phyloP scores from a whole-genome alignment of 805 yeast species.

The Debaryomyces tyrocola region DNA sequence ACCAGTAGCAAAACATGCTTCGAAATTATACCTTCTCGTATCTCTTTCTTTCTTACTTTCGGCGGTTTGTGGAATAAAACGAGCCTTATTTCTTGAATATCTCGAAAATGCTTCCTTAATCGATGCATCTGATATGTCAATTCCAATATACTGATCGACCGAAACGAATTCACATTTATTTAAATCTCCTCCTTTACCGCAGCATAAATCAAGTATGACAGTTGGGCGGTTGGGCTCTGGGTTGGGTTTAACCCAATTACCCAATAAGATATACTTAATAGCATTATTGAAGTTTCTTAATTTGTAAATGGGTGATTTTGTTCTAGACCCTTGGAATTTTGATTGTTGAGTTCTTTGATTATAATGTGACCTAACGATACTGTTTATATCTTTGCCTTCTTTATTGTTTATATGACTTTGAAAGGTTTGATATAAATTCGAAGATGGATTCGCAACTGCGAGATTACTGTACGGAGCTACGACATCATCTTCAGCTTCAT shows the following conservation, averaged over 20 bases:
- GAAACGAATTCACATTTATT: slow-evolving; percentile 80
- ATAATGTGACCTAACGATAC: slow-evolving; percentile 78
- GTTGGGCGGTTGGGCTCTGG: slow-evolving; percentile 18
- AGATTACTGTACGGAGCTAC: slow-evolving; percentile 21
- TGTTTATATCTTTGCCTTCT: slow-evolving; percentile 50
- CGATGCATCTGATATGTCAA: slow-evolving; percentile 89
- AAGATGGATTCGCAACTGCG: slow-evolving; percentile 23
- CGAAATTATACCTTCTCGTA: slow-evolving; percentile 57
- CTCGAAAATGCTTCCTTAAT: slow-evolving; percentile 81
- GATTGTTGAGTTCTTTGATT: slow-evolving; percentile 78
- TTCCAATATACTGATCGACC: slow-evolving; percentile 78
- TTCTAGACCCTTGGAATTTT: slow-evolving; percentile 57
- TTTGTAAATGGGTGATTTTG: slow-evolving; percentile 79
- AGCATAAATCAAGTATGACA: slow-evolving; percentile 80
- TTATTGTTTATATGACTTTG: slow-evolving; percentile 36
- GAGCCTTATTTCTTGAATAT: slow-evolving; percentile 52
- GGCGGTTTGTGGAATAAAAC: slow-evolving; percentile 31
- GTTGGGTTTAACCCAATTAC: slow-evolving; percentile 53
- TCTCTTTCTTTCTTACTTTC: slow-evolving; percentile 23
- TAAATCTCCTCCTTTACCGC: slow-evolving; percentile 98
- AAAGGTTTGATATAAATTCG: slow-evolving; percentile 33
- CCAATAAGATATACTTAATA: slow-evolving; percentile 81
- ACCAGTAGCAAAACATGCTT: slow-evolving; percentile 85
- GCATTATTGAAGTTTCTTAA: slow-evolving; percentile 89
- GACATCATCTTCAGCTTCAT: slow-evolving; percentile 6